phyloP scores from a whole-genome alignment of 2,329 filamentous ascomycete genomes.

The Trichophyton benhamiae region DNA sequence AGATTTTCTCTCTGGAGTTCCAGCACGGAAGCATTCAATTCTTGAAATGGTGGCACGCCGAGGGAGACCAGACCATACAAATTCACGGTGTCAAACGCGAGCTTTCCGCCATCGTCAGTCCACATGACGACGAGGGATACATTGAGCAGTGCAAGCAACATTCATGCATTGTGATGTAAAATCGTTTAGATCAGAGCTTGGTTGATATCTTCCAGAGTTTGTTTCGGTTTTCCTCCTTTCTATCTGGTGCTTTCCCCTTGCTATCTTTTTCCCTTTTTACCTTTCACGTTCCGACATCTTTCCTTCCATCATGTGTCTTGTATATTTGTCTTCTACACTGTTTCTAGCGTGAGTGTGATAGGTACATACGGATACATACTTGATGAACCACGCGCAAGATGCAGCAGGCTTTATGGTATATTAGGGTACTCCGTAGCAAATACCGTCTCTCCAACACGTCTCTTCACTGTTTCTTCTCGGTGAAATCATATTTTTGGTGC shows the following conservation, averaged over 20 bases:
- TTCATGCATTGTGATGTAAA: slow-evolving; percentile 41
- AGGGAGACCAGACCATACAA: slow-evolving; percentile 68
- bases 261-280: background rate
- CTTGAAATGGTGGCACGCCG: slow-evolving; percentile 84
- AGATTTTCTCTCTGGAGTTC: slow-evolving; percentile 61
- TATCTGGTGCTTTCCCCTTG: background rate
- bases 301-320: background rate
- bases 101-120: slow-evolving; percentile 32
- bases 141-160: slow-evolving; percentile 48
- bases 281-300: background rate
- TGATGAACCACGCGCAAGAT: too few relatives aligned
- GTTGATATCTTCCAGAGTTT: background rate
- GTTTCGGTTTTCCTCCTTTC: background rate
- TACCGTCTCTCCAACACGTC: too few relatives aligned
- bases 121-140: slow-evolving; percentile 68
- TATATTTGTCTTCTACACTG: too few relatives aligned
- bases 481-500: too few relatives aligned
- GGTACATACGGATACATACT: too few relatives aligned
- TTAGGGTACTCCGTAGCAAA: too few relatives aligned
- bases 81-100: slow-evolving; percentile 61
- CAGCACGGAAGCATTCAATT: slow-evolving; percentile 59
- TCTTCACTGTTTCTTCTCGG: too few relatives aligned
- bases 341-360: too few relatives aligned
- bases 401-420: too few relatives aligned
- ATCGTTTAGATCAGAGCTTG: background rate